Evolutionary conservation across 768 basidiomycete species (phyloP), one percentile per base, ranked within the genome.

Genomic region (Pleurotus salmoneostramineus): DNA sequence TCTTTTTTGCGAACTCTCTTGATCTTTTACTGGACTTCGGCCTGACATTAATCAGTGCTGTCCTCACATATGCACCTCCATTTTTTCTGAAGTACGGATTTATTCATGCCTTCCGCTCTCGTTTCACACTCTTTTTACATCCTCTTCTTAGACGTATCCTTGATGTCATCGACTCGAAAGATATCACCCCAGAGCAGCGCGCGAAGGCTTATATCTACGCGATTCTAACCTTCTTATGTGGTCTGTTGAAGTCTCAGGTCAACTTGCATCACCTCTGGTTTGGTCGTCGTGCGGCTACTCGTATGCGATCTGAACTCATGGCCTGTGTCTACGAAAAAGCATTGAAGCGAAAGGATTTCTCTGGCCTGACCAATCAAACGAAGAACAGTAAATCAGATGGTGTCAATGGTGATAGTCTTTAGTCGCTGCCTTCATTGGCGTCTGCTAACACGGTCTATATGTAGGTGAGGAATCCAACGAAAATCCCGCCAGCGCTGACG

Each of bases 301-400:
- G 90, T 15, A 83, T 92, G 3, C 85, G 90, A 6, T 80, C 81
- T 10, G 89, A 91, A 71, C 79, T 95, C n/a, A 94, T 92, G 86
- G 85, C 90, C 0, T 72, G 85, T 2, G 90, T 96, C 55, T 96
- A 95, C 65, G 89, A 93, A 68, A 97, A 97, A 68, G 82, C 93
- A 1, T 72, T 96, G 37, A 89, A 88, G 69, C 76, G 94, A 33
- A 88, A 84, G 65, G 93, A 95, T 66, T 90, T 85, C 58, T 91
- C 90, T 0, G 94, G 93, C 0, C 74, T 92, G 40, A 76, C 90
- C 6, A 77, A 83, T 51, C 80, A 81, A 60, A 72, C 74, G 11
- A 72, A 75, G 62, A 66, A 69, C 12, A 68, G 66, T 61, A 68
- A 69, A 36, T 64, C 56, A 7, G 69, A 63, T 5, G 64, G 63